Evolutionary conservation across 1,139 yeast genomes (phyloP).

Genomic region (Geotrichum fermentans): DNA sequence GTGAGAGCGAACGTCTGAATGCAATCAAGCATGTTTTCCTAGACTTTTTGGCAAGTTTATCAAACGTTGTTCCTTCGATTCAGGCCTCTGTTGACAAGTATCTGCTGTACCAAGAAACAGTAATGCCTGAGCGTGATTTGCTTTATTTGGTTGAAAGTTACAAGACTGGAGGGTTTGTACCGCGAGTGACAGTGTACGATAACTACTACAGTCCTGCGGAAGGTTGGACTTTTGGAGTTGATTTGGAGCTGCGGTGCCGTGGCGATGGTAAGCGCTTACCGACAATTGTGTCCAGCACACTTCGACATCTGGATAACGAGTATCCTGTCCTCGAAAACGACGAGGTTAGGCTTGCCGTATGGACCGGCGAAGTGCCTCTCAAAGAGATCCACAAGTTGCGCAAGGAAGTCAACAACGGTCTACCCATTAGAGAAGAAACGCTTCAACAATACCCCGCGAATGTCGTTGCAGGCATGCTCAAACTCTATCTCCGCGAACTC

Average conservation of each 20-base stretch:
- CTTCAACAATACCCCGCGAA: conserved; percentile 45
- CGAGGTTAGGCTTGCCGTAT: conserved; percentile 60
- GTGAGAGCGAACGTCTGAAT: conserved; percentile 73
- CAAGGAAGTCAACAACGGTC: conserved; percentile 49
- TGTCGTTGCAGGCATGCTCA: conserved; percentile 63
- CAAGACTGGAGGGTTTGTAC: conserved; percentile 70
- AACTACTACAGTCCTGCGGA: conserved; percentile 71
- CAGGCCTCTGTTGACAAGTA: conserved; percentile 59
- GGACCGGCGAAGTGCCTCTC: conserved; percentile 67
- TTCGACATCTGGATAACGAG: conserved; percentile 62
- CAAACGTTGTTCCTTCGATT: conserved; percentile 56
- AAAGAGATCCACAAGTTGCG: conserved; percentile 62
- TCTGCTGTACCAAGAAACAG: conserved; percentile 60
- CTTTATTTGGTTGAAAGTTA: conserved; percentile 63
- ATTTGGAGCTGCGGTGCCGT: conserved; percentile 65
- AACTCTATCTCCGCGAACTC: conserved; percentile 70
- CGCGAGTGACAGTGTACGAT: conserved; percentile 70
- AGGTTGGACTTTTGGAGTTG: conserved; percentile 75
- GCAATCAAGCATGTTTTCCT: conserved; percentile 73
- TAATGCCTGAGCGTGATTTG: conserved; percentile 67
- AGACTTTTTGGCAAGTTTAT: conserved; percentile 65
- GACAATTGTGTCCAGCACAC: conserved; percentile 55
- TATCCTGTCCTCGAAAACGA: conserved; percentile 72
- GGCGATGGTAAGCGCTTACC: conserved; percentile 78
- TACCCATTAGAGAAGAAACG: conserved; percentile 35